Evolutionary conservation across 768 basidiomycete species (phyloP), one percentile per base, ranked within the genome.

Genomic region (Boletus patriciae): DNA sequence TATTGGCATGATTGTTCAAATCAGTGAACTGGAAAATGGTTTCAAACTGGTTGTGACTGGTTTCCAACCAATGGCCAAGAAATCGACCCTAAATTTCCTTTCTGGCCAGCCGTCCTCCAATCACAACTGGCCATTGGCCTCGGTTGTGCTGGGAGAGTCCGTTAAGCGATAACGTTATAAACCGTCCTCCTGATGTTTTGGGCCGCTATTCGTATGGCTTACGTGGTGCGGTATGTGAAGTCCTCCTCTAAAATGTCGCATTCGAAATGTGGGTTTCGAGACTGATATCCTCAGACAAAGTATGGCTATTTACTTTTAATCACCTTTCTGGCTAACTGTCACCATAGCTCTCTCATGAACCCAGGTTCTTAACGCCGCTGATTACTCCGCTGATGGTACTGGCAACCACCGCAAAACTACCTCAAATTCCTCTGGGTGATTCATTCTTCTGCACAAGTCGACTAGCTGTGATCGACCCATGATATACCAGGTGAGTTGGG

Each of bases 321-420:
- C 18, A 12, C n/a, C 8, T 18, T 45, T 33, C 11, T 4, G 19
- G 33, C 51, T 61, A 13, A 67, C 16, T 25, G 25, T 51, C 31
- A 15, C 54, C 15, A n/a, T 23, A 76, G 73, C 69, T 12, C 62
- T 69, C 33, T 38, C 74, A 76, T 53, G 76, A 77, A 58, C 70
- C 73, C 27, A 71, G 76, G 33, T 76, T 77, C 49, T 62, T 77
- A 23, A 65, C 45, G 0, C 76, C 76, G 2, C 62, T 76, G 21
- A 56, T 77, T 27, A 64, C 72, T 12, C 73, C 71, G 23, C 60
- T 67, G 46, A 64, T 75, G 25, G 51, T 74, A 6, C 55, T 76
- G 7, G 62, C 61, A 27, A 55, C 60, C 18, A 72, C 70, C 11
- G 58, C 66, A 23, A 63, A 64, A 19, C 52, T 60, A 10, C 57